Evolutionary conservation across 768 basidiomycete genomes (phyloP), one percentile per base, ranked within the genome.

Genomic region (Steccherinum ochraceum): DNA sequence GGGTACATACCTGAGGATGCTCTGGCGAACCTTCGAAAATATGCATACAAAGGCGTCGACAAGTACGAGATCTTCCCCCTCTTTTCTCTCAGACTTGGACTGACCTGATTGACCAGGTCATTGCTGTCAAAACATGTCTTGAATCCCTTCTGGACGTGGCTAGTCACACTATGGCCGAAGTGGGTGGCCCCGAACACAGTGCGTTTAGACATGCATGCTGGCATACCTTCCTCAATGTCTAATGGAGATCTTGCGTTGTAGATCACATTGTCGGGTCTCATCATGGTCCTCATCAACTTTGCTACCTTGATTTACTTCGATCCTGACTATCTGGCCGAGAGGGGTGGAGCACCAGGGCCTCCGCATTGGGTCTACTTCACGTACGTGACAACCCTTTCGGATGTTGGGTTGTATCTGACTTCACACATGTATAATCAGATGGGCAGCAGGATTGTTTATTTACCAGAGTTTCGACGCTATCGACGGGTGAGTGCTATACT

Each of bases 321-420:
- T 67, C 89, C 90, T 1, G 63, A 75, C 24, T 89, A 89, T 64
- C 71, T 86, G 43, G 75, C 81, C 10, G 79, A 87, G 51, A 80
- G 82, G 52, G 84, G 80, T 4, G 83, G 81, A 3, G 75, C 71
- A 4, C 58, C 61, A 5, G 79, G 79, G 1, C 83, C 83, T 2
- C 93, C 93, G 0, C 74, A 77, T 40, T 95, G 93, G 93, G 70
- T 97, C 16, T 98, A 94, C 67, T 87, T 88, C 62, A 91, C 91
- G 87, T 90, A 60, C 51, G 85, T 72, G 12, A 40, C n/a, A 49
- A 20, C 44, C 52, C 24, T 24, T 10, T 24, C 30, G 1, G 27
- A 30, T 39, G 20, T 5, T 25, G 1, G 24, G 24, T 21, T 12
- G 20, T 30, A 21, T n/a, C n/a, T n/a, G n/a, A n/a, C n/a, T n/a